phyloP scores from a whole-genome alignment of 768 basidiomycete species.

The Goffeauzyma gilvescens region DNA sequence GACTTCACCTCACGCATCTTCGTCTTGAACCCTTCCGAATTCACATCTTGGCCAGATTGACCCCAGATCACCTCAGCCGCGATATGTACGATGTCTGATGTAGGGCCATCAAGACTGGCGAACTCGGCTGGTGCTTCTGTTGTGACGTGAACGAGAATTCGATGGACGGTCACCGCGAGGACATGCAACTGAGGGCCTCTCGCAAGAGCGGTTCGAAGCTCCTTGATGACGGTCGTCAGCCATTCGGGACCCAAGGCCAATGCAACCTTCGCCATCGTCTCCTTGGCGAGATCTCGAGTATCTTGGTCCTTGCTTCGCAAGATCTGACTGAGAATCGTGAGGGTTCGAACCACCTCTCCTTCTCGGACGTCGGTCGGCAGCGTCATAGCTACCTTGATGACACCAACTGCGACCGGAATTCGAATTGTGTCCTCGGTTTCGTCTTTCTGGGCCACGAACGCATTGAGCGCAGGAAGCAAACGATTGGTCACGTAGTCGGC shows the following conservation, averaged over 20 bases:
- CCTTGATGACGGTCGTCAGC: conserved; percentile 53
- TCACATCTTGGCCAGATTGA: conserved; percentile 72
- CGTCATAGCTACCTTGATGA: conserved; percentile 62
- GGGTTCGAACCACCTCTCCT: conserved; percentile 50
- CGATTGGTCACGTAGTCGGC: conserved; percentile 56
- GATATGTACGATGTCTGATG: conserved; percentile 59
- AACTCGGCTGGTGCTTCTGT: conserved; percentile 40
- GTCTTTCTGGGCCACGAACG: conserved; percentile 64
- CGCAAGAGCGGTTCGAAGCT: conserved; percentile 61
- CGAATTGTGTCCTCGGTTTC: conserved; percentile 67
- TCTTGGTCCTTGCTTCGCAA: conserved; percentile 87
- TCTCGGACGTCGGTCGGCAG: conserved; percentile 49
- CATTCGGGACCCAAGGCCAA: conserved; percentile 52
- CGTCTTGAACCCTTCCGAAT: conserved; percentile 77
- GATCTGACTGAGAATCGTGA: conserved; percentile 73
- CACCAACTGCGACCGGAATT: conserved; percentile 71
- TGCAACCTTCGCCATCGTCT: conserved; percentile 63
- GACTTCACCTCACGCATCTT: conserved; percentile 79
- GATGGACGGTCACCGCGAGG: conserved; percentile 63
- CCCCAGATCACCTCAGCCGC: conserved; percentile 84
- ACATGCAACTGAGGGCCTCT: conserved; percentile 91
- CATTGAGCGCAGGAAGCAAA: conserved; percentile 59
- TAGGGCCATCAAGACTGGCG: conserved; percentile 50
- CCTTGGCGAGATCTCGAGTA: conserved; percentile 65
- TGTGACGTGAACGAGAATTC: conserved; percentile 63